A percentile compares a stretch with the other conserved stretches of the same genome.
Conservation (phyloP, 208 protist genomes). For the Naegleria lovaniensis region DNA sequence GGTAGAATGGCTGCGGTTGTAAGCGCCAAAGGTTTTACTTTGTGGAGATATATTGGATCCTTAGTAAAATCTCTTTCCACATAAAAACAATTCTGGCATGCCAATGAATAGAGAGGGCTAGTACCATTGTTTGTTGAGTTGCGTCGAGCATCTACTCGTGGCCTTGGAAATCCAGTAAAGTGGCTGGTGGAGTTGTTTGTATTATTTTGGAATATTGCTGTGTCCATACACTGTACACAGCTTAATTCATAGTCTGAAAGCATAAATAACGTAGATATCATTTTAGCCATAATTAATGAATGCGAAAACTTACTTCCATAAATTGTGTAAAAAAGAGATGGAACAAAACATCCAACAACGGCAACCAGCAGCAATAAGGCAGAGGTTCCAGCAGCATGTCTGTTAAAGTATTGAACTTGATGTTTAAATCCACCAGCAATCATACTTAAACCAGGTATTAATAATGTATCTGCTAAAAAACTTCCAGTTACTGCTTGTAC, state of each 20-base stretch:
- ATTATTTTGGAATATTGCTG: background rate
- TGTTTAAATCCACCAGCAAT: conserved; percentile 53
- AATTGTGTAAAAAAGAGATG: conserved; percentile 52
- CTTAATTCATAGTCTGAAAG: background rate
- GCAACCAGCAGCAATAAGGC: conserved; percentile 50
- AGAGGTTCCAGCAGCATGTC: conserved; percentile 44
- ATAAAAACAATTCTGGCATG: background rate
- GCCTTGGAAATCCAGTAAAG: background rate
- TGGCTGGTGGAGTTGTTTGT: background rate
- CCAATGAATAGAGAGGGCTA: background rate
- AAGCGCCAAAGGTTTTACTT: conserved; percentile 42
- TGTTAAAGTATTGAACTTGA: conserved; percentile 56
- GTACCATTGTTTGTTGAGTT: background rate
- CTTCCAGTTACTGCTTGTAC: conserved; percentile 41
- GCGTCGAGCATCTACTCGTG: background rate
- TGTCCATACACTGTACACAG: background rate
- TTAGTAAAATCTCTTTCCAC: background rate
- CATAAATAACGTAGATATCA: background rate
- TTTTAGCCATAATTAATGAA: too few species aligned
- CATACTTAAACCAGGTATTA: conserved; percentile 55
- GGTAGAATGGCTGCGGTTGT: conserved; percentile 43
- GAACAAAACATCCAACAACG: conserved; percentile 48
- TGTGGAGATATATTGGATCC: conserved; percentile 41
- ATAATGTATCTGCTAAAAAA: conserved; percentile 44
- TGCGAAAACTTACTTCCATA: conserved; percentile 44